Base-by-base conservation (phyloP, 2,329 filamentous ascomycete genomes). In the Xylariaceae sp. region DNA sequence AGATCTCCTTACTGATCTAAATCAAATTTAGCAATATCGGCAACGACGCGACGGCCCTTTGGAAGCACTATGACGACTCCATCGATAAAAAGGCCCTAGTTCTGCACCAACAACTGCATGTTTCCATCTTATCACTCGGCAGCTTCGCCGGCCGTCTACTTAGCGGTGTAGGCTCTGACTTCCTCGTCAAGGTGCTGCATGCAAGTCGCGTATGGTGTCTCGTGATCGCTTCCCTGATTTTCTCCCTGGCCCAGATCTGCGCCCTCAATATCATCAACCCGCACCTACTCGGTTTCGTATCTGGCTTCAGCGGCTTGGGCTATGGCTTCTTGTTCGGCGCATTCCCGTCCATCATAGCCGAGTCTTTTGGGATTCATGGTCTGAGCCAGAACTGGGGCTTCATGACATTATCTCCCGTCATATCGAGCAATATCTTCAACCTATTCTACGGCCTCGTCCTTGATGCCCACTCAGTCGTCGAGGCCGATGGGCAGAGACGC, bases 261-360 rank as follows among this genome's bases (percentile, higher is more conserved):
- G 94, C 91, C 6, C 81, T 94, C 31, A 84, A 79, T 34, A 86
- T 97, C 59, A 80, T 84, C 49, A 90, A 95, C 70, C 95, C 95
- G 0, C 82, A 92, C 67, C 78, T 87, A 36, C 84, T 98, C 1
- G 87, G 87, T 63, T 75, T 92, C 24, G 87, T 98, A 16, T 97
- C 93, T 0, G 85, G 87, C 0, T 82, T 96, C 19, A 96, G 90
- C 0, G 95, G 95, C 0, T 79, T 98, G 1, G 93, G 87, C 1
- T 99, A 99, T 72, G 95, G 95, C 2, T 91, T 96, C 63, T 81
- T 98, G 0, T 98, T 98, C 65, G 95, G 95, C 29, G 93, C 96
- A 17, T 96, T 91, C 73, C 95, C 95, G 0, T 93, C 92, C 11
- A 86, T 98, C 16, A 85, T 91, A 8, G 92, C 93, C 6, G 93